Percentiles rank a stretch among this genome's conserved stretches.
Evolutionary conservation across 257 asterid species (phyloP).

Genomic region (Echites panduratus): DNA sequence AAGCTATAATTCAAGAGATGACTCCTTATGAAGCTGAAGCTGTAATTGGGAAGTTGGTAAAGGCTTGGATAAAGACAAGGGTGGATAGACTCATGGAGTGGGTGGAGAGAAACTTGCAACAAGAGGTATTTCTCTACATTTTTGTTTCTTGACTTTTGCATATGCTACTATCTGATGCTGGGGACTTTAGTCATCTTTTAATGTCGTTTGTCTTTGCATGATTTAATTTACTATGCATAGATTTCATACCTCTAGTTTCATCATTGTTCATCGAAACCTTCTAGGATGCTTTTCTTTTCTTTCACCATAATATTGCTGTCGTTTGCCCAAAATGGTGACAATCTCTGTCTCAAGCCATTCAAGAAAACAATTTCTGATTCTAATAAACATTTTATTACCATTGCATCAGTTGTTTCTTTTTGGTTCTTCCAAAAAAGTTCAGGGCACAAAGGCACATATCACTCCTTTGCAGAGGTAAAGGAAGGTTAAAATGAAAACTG

Average conservation of each 20-base stretch:
- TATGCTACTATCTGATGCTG: not conserved
- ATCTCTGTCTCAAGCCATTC: not conserved
- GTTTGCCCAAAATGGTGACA: not conserved
- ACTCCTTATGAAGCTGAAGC: slow-evolving; percentile 86
- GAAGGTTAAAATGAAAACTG: too few relatives aligned
- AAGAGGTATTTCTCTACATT: slow-evolving; percentile 51
- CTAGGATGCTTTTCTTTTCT: not conserved
- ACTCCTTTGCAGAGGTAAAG: too few relatives aligned
- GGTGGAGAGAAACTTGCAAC: slow-evolving; percentile 77
- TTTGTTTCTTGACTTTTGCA: slow-evolving; percentile 4
- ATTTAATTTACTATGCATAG: too few relatives aligned
- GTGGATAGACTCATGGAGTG: slow-evolving; percentile 75
- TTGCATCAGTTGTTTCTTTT: not conserved
- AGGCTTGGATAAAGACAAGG: slow-evolving; percentile 75
- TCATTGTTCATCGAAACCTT: too few relatives aligned
- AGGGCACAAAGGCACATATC: too few relatives aligned
- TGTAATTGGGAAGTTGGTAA: slow-evolving; percentile 60
- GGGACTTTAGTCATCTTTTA: too few relatives aligned
- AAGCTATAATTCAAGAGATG: slow-evolving; percentile 90
- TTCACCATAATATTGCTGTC: not conserved
- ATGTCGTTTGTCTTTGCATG: too few relatives aligned
- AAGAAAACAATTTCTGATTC: not conserved
- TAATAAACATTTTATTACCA: not conserved
- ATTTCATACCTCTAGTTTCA: too few relatives aligned
- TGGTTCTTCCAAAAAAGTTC: not conserved